Percentiles rank a stretch among this genome's conserved stretches.
These are phyloP conservation scores for Lepraria neglecta DNA, from an alignment of 495 filamentous ascomycete species.

Conservation along the genomic window DNA sequence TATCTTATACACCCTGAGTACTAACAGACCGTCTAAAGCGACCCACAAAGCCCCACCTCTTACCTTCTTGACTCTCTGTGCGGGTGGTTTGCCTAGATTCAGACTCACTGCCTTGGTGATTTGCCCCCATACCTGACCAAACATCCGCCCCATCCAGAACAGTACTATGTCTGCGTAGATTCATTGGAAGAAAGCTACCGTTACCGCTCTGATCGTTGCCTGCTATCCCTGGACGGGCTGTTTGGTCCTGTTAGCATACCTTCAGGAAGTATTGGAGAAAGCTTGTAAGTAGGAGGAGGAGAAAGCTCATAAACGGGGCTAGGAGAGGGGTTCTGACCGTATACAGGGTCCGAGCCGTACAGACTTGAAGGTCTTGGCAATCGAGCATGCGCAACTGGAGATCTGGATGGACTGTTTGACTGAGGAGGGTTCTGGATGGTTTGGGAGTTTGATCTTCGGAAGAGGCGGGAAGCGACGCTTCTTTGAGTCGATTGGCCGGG, in stretches of 20 bases:
- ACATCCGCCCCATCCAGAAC: constrained; percentile 6
- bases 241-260: constrained; percentile 18
- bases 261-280: constrained; percentile 13
- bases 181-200: neutral
- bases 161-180: constrained; percentile 18
- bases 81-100: too few relatives aligned
- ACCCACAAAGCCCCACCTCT: too few relatives aligned
- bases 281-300: neutral
- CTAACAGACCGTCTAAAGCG: too few relatives aligned
- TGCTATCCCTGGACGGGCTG: constrained; percentile 18
- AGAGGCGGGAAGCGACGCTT: constrained; percentile 12
- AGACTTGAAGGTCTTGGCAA: constrained; percentile 15
- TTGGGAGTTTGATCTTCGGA: constrained; percentile 8
- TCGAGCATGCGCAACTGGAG: constrained; percentile 8
- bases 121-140: neutral
- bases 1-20: too few relatives aligned
- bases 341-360: constrained; percentile 5
- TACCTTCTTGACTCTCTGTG: too few relatives aligned
- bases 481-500: constrained; percentile 4
- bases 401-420: constrained; percentile 9
- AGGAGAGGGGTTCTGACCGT: constrained; percentile 19
- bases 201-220: constrained; percentile 10
- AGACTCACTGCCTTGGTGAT: too few relatives aligned
- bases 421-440: neutral
- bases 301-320: neutral